Evolutionary conservation across 106 monocot species (phyloP).

Genomic region (Dactylorhiza incarnata): DNA sequence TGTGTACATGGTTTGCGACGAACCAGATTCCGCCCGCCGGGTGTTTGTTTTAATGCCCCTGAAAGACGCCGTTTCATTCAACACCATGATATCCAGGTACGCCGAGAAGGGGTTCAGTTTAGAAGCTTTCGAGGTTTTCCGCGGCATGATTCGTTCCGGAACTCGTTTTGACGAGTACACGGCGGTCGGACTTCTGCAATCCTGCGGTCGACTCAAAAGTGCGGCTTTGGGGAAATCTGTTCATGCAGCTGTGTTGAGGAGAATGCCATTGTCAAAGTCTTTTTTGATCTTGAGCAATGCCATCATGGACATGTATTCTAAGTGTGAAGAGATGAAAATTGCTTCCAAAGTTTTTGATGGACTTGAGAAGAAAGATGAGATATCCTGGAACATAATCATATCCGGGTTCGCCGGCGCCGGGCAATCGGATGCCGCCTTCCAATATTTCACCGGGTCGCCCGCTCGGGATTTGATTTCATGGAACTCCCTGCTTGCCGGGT

Average conservation of each 20-base stretch:
- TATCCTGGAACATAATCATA: conserved; percentile 67
- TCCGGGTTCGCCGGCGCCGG: conserved; percentile 36
- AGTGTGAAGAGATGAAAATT: conserved; percentile 36
- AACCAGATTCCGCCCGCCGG: conserved; percentile 16
- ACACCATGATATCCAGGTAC: conserved; percentile 50
- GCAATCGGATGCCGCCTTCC: conserved; percentile 24
- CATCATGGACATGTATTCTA: conserved; percentile 61
- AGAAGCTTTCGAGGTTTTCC: conserved; percentile 34
- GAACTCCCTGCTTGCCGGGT: conserved; percentile 62
- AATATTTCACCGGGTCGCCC: conserved; percentile 33
- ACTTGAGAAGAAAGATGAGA: conserved; percentile 26
- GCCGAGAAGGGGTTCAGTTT: conserved; percentile 16
- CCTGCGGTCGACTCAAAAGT: conserved; percentile 31
- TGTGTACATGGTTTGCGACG: conserved; percentile 34
- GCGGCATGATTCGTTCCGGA: conserved; percentile 22
- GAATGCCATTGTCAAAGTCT: conserved; percentile 1
- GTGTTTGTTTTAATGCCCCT: conserved; percentile 28
- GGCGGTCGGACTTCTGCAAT: conserved; percentile 33
- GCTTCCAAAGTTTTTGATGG: conserved; percentile 31
- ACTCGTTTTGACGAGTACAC: conserved; percentile 46
- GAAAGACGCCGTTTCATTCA: conserved; percentile 40
- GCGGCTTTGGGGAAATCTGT: conserved; percentile 29
- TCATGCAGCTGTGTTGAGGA: conserved; percentile 41
- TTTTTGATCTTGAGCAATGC: conserved; percentile 45
- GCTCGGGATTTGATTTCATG: conserved; percentile 50